Evolutionary conservation across 2,329 filamentous ascomycete genomes (phyloP).

Genomic region (Lasiodiplodia sp.): DNA sequence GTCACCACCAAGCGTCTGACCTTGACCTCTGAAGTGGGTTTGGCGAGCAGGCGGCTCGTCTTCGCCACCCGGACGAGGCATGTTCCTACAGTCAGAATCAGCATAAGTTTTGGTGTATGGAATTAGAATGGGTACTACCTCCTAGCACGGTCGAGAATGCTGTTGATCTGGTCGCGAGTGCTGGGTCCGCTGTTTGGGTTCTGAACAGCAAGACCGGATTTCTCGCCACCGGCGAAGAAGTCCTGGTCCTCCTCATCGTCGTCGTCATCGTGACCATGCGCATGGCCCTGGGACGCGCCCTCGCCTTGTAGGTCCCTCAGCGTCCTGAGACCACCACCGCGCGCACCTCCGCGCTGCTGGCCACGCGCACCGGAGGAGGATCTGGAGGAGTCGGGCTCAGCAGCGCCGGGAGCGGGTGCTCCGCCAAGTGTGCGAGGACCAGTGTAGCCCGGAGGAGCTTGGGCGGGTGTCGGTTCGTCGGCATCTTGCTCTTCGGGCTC

Average conservation of each 20-base stretch:
- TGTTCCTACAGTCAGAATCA: conserved; percentile 59
- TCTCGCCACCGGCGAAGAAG: conserved; percentile 84
- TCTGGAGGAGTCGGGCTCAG: conserved; percentile 38
- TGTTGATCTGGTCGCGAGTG: conserved; percentile 55
- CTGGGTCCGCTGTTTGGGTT: conserved; percentile 61
- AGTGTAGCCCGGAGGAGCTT: conserved; percentile 28
- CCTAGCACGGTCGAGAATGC: conserved; percentile 57
- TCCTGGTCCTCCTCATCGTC: conserved; percentile 69
- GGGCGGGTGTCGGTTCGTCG: conserved; percentile 35
- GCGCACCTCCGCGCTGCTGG: conserved; percentile 36
- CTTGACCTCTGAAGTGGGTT: conserved; percentile 71
- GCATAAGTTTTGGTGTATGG: conserved; percentile 20
- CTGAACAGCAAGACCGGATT: conserved; percentile 75
- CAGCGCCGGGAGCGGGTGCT: conserved; percentile 42
- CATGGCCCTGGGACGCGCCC: conserved; percentile 48
- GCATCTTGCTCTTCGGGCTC: conserved; percentile 40
- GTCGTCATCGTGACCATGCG: conserved; percentile 61
- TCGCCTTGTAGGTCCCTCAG: conserved; percentile 54
- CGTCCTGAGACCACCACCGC: conserved; percentile 50
- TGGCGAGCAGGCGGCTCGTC: conserved; percentile 57
- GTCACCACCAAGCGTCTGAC: conserved; percentile 80
- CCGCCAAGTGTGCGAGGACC: conserved; percentile 43
- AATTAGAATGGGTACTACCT: conserved; percentile 45
- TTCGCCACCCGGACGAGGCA: conserved; percentile 63
- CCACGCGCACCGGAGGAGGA: conserved; percentile 38